Percentiles rank a stretch among this genome's conserved stretches.
Conservation (phyloP, 495 filamentous ascomycete species). For the Hypoxylon crocopeplum region DNA sequence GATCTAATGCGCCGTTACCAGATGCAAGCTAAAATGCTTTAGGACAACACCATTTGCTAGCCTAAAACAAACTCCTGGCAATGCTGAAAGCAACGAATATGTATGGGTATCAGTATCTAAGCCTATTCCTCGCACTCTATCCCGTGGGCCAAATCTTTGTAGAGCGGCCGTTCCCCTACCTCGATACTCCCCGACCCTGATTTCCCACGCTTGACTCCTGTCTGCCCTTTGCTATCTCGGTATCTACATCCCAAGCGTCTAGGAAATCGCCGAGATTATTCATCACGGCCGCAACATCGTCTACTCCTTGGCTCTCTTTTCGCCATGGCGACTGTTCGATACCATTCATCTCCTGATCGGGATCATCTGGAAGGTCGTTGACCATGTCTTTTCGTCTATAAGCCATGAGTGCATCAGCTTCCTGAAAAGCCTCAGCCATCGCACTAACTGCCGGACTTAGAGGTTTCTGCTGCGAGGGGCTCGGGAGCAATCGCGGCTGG, state of each 20-base stretch:
- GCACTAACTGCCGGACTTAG: slow-evolving; percentile 46
- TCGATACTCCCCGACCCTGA: not conserved
- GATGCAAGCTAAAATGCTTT: no score
- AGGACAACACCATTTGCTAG: no score
- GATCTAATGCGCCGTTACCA: no score
- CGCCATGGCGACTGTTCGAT: slow-evolving; percentile 30
- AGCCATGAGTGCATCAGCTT: slow-evolving; percentile 30
- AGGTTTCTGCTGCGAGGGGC: slow-evolving; percentile 46
- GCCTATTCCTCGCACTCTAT: not conserved
- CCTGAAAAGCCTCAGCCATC: slow-evolving; percentile 51
- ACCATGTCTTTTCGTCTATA: not conserved
- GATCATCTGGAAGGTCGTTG: not conserved
- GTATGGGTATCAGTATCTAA: slow-evolving; percentile 17
- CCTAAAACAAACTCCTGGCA: slow-evolving; percentile 13
- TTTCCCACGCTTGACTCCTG: slow-evolving; percentile 16
- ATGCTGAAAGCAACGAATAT: slow-evolving; percentile 11
- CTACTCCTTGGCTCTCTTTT: slow-evolving; percentile 34
- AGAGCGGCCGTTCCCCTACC: not conserved
- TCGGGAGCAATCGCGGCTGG: slow-evolving; percentile 44
- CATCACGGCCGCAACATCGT: slow-evolving; percentile 52
- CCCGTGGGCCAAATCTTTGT: no score
- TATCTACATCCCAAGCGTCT: slow-evolving; percentile 48
- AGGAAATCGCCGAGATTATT: slow-evolving; percentile 53
- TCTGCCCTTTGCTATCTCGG: slow-evolving; percentile 42
- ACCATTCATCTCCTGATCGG: slow-evolving; percentile 15